Evolutionary conservation across 2,329 filamentous ascomycete species (phyloP), one percentile per base, ranked within the genome.

Genomic region (Hypoxylon sp.): DNA sequence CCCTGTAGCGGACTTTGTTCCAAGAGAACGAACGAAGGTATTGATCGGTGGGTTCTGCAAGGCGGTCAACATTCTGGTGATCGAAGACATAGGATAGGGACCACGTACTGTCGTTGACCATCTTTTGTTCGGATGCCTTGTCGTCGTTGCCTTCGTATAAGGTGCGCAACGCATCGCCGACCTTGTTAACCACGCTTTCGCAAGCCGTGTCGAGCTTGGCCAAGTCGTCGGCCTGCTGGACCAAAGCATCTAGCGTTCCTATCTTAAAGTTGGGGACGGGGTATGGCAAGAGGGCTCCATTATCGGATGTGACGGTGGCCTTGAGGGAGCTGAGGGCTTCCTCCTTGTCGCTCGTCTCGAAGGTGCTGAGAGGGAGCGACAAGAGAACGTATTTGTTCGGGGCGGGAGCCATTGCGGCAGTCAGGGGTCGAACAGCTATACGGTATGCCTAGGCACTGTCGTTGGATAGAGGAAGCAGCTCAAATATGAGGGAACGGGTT

Each of bases 1-100:
- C 89, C 69, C 95, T 88, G 77, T 98, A 99, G 74, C 97, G 95
- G 77, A 96, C 91, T 77, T 95, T 97, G 79, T 98, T 98, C 95
- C 95, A 99, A 65, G 86, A 84, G 77, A 98, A 99, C 52, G 84
- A 88, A 71, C 88, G 86, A 41, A 99, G 80, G 73, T 98, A 99
- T 73, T 94, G 89, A 69, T 97, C 94, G 59, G 94, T 92, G n/a
- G 95, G 93, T 76, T 96, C 94, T 98, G 73, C 29, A 55, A 60
- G 24, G 47, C 49, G 7, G 62, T 61, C 33, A 66, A 74, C 65
- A 75, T 18, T 15, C 41, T 37, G 46, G 5, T 51, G 48, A 41
- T 48, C 29, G 20, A 4, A 15, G 27, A 37, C 48, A 27, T 60
- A 55, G 42, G 31, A 54, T 55, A 58, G 35, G 18, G 11, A 21